A percentile compares a stretch with the other conserved stretches of the same genome.
phyloP scores from a whole-genome alignment of 2,329 filamentous ascomycete species.

The Graphilbum ipis-grandicollis region DNA sequence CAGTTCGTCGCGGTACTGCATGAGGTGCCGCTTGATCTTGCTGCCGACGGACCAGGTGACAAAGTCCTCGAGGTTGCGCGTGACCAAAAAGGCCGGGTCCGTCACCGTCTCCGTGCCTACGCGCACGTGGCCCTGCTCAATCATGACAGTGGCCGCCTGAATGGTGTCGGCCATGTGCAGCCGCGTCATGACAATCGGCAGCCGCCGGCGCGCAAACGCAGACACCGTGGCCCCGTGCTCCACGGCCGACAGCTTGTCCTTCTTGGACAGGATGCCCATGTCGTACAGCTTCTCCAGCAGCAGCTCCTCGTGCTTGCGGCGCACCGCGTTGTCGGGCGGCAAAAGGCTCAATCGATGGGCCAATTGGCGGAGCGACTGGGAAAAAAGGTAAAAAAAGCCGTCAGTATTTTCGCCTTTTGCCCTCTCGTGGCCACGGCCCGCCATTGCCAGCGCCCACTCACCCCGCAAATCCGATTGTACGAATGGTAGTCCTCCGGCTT shows the following conservation, averaged over 20 bases:
- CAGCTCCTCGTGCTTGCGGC: constrained; percentile 70
- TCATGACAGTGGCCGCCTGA: constrained; percentile 66
- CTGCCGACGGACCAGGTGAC: constrained; percentile 91
- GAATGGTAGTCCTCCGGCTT: constrained; percentile 71
- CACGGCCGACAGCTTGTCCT: constrained; percentile 65
- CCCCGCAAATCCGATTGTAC: constrained; percentile 50
- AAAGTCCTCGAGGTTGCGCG: constrained; percentile 83
- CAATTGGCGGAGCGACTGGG: constrained; percentile 66
- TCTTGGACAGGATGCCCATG: constrained; percentile 68
- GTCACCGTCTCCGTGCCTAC: constrained; percentile 83
- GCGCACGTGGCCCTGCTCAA: constrained; percentile 86
- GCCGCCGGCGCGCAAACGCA: constrained; percentile 65
- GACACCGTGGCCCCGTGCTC: constrained; percentile 81
- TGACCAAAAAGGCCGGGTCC: constrained; percentile 79
- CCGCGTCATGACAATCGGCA: constrained; percentile 79
- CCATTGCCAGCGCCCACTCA: too few species aligned
- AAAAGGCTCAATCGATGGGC: constrained; percentile 77
- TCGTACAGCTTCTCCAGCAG: constrained; percentile 84
- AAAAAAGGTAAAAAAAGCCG: constrained; percentile 8
- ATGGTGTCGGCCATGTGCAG: constrained; percentile 85
- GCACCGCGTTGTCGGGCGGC: constrained; percentile 59
- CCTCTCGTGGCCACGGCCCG: too few species aligned
- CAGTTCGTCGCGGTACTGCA: constrained; percentile 86
- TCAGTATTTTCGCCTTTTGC: not conserved
- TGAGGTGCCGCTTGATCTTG: constrained; percentile 93